Evolutionary conservation across 208 protist species (phyloP), one percentile per base, ranked within the genome.

Genomic region (Leishmania major): DNA sequence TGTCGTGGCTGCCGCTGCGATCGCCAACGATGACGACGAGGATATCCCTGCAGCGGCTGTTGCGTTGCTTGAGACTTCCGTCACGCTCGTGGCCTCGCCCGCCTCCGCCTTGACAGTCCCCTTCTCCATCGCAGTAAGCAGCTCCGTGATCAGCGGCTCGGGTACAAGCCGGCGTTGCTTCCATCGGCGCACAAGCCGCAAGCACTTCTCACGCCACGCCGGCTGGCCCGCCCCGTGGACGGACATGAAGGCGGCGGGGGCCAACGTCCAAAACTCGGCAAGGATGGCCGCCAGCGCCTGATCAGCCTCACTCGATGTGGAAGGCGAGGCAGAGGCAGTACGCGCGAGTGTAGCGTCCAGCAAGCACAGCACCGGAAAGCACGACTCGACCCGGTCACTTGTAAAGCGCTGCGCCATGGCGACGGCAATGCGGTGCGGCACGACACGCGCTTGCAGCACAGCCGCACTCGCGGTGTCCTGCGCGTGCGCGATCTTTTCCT

Each of bases 321-420:
- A 67, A 43, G 67, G 28, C 1, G 75, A 72, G 13, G 70, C 67
- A 17, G 81, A 51, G 25, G 66, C 13, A 13, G 77, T 86, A 67
- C 83, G 83, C n/a, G 78, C 75, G 17, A 91, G 81, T 78, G 91
- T 86, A 1, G 90, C 90, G 59, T 97, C 94, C 3, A 97, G 40
- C 43, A 96, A 78, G 59, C 92, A 97, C 47, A 97, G 83, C 22
- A 94, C 87, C 11, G 94, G 91, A 85, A 91, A 97, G 75, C 85
- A 87, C 19, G 45, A 69, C 40, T 62, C 75, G 22, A 96, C 85
- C 35, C 91, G 79, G 67, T 88, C 87, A 8, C 45, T 74, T 1
- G 89, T 92, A 64, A 97, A 91, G 57, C 91, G 91, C 80, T 94
- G 89, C 47, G 88, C 92, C 40, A 97, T 77, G 31, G 87, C 87